phyloP scores from a whole-genome alignment of 345 rosid genomes.

The Sonneratia alba region DNA sequence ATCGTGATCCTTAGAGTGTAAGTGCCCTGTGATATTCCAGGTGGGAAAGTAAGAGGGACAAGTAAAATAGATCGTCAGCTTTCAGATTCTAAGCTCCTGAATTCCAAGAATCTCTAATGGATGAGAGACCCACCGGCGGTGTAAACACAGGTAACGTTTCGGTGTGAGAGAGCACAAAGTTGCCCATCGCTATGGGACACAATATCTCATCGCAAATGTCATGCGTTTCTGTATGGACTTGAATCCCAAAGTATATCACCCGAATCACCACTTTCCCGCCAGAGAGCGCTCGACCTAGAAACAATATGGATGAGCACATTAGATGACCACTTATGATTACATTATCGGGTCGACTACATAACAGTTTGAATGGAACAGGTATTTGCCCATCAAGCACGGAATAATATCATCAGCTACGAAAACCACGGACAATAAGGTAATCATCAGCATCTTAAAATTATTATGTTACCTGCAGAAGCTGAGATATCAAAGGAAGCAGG shows the following conservation, averaged over 20 bases:
- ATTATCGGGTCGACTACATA: not conserved
- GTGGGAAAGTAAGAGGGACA: not conserved
- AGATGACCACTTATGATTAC: not conserved
- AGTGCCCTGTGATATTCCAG: constrained; percentile 35
- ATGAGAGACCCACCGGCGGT: constrained; percentile 40
- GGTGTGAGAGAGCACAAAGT: constrained; percentile 55
- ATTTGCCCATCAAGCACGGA: not conserved
- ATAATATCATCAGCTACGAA: not conserved
- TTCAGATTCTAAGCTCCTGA: not conserved
- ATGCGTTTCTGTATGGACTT: constrained; percentile 41
- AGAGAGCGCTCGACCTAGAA: constrained; percentile 33
- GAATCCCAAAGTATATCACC: constrained; percentile 39
- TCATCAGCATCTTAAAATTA: not conserved
- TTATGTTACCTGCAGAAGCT: constrained; percentile 40
- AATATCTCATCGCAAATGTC: constrained; percentile 49
- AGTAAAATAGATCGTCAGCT: not conserved
- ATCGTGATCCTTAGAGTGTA: constrained; percentile 52
- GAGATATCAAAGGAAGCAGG: constrained; percentile 48
- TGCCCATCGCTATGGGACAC: constrained; percentile 44
- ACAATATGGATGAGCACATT: not conserved
- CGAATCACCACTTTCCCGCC: constrained; percentile 43
- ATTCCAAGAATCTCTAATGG: not conserved
- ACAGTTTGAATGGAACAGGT: not conserved
- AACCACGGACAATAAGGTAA: not conserved
- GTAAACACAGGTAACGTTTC: constrained; percentile 46